Percentiles rank a stretch among this genome's conserved stretches.
These are phyloP conservation scores for Hemileccinum impolitum DNA, from an alignment of 768 basidiomycete genomes.

Conservation along the genomic window DNA sequence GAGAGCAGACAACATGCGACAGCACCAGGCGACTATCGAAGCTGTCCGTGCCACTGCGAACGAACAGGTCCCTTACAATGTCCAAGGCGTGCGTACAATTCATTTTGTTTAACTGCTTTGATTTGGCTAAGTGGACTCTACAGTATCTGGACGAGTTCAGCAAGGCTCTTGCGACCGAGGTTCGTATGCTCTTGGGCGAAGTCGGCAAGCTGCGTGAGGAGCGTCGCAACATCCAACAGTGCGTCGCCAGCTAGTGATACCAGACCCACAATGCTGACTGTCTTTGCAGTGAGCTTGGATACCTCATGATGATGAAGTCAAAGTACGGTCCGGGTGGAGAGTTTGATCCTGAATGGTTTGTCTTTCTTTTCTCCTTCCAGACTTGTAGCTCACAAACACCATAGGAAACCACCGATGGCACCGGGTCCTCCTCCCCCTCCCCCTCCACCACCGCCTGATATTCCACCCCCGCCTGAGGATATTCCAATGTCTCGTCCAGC, in stretches of 20 bases:
- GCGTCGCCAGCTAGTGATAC: constrained; percentile 29
- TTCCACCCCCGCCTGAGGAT: constrained; percentile 43
- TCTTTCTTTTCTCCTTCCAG: background rate
- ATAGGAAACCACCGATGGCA: constrained; percentile 43
- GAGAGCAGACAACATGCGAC: constrained; percentile 61
- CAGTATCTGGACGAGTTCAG: constrained; percentile 89
- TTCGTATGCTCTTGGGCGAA: constrained; percentile 78
- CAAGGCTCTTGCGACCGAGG: constrained; percentile 77
- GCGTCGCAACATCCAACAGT: constrained; percentile 75
- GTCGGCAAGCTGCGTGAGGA: constrained; percentile 83
- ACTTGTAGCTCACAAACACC: background rate
- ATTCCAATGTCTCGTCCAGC: constrained; percentile 48
- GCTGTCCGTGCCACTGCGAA: constrained; percentile 69
- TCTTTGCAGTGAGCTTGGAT: constrained; percentile 64
- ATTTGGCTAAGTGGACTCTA: background rate
- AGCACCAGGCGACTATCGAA: constrained; percentile 64
- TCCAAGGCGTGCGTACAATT: constrained; percentile 62
- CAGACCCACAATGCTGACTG: constrained; percentile 4
- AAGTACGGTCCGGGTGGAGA: constrained; percentile 85
- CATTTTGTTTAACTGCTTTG: constrained; percentile 1
- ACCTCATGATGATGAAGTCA: constrained; percentile 62
- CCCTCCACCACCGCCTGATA: constrained; percentile 44
- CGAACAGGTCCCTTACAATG: constrained; percentile 79
- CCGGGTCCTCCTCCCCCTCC: constrained; percentile 39
- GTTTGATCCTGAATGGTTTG: constrained; percentile 78